phyloP scores from a whole-genome alignment of 1,284 basidiomycete genomes.

The Clitocybe nebularis region DNA sequence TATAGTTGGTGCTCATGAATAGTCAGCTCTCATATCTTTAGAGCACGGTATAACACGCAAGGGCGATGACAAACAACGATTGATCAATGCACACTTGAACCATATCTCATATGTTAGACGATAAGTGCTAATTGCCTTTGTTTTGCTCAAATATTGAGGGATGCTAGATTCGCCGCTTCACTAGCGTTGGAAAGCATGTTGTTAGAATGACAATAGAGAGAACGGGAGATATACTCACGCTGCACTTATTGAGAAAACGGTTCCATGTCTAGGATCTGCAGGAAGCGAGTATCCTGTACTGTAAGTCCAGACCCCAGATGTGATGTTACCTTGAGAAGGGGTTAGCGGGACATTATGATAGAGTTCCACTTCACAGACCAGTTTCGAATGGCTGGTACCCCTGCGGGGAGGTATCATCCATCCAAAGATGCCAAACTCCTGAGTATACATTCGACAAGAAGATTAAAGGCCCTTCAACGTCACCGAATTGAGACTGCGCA shows the following conservation, averaged over 20 bases:
- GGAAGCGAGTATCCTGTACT: slow-evolving; percentile 14
- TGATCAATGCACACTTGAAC: no score
- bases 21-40: no score
- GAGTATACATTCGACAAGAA: slow-evolving; percentile 3
- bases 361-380: no score
- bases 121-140: no score
- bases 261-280: slow-evolving; percentile 13
- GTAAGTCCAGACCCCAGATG: slow-evolving; percentile 12
- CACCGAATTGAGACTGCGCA: background rate
- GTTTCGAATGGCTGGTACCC: slow-evolving; percentile 6
- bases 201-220: background rate
- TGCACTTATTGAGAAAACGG: slow-evolving; percentile 14
- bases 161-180: background rate
- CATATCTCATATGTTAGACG: no score
- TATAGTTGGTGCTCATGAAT: no score
- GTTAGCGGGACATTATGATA: no score
- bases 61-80: no score
- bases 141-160: no score
- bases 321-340: no score
- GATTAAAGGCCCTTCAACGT: slow-evolving; percentile 4
- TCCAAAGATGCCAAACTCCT: slow-evolving; percentile 2
- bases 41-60: no score
- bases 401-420: slow-evolving; percentile 1
- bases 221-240: slow-evolving; percentile 4
- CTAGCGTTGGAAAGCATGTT: background rate